Evolutionary conservation across 2,329 filamentous ascomycete species (phyloP), one percentile per base, ranked within the genome.

Genomic region (Alternaria infectoria): DNA sequence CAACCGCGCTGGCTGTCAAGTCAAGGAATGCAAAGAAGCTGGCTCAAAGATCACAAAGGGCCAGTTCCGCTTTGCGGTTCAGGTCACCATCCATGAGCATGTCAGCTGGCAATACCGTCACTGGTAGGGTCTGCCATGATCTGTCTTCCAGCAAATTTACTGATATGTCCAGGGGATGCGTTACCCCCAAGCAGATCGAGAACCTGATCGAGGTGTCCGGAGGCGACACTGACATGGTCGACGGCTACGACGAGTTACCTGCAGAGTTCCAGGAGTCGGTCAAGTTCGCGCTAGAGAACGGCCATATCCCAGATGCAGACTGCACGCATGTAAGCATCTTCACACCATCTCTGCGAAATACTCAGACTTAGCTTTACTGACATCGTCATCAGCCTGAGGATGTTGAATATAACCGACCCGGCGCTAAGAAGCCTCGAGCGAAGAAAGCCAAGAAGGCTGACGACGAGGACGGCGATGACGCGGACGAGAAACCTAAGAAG

Each of bases 231-330:
- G 87, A 91, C 47, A 81, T 87, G 63, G 84, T 97, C 59, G 93
- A 97, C 76, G 93, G 93, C 62, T 96, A 87, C 67, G 93, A 96
- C 21, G 93, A 96, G 66, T 81, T 97, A 4, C 82, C 89, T 40
- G 81, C 85, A 0, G 90, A 93, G 2, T 72, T 88, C 2, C 88
- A 94, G 79, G 87, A 87, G 47, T 97, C 96, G 83, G 83, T 97
- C 68, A 84, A 86, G 54, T 86, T 86, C 49, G 92, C 91, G 55
- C 79, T 97, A 23, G 85, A 86, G 62, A 86, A 94, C 76, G 93
- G 93, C 23, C 92, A 96, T 72, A 90, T 98, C 71, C 90, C 91
- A 69, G 86, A 93, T 45, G 90, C 92, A 55, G 95, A 97, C 71
- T 97, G 93, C 89, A 95, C 91, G 32, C 93, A 93, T 12, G 93